Base-by-base conservation (phyloP, 176 grass and related monocot species). In the Ensete glaucum region DNA sequence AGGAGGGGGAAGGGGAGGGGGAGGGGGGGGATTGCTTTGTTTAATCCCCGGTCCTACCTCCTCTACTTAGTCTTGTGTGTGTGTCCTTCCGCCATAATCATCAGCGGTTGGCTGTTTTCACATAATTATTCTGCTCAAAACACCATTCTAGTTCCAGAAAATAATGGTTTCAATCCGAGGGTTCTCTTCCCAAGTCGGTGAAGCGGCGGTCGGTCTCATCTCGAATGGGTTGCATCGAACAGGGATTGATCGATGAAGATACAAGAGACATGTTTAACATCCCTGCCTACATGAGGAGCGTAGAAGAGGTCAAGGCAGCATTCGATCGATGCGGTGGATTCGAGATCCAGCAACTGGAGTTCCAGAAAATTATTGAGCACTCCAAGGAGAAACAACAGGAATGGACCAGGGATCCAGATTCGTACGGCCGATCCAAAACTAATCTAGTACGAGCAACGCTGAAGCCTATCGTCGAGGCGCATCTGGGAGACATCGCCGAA, bases 251-350 rank as follows among this genome's bases (percentile, higher is more conserved):
- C 3, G 73, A 72, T 1, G 8, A 19, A 19, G 83, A 77, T 8
- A 67, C 26, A 21, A 71, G 79, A 52, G 83, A 81, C 78, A 66
- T 10, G 65, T 85, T 85, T 73, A 74, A 81, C 66, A 72, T 81
- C 20, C 83, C 83, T 1, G 6, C 73, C 13, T 81, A 85, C 69
- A 77, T 77, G 6, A 53, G 75, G 52, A 85, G 75, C 6, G 20
- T 50, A 0, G 73, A 85, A 2, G 83, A 85, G 65, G 62, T 85
- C 25, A 70, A 43, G 73, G 29, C 69, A 9, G 73, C 59, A 16
- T 70, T 78, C 34, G 83, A 77, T 1, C 25, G 9, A 0, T 52
- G 51, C 12, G 56, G 54, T 14, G 53, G 60, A 19, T 85, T 81
- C 22, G 5, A 55, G 73, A 77, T 85, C 58, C 76, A 66, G 20